phyloP scores from a whole-genome alignment of 768 basidiomycete genomes.

The Lentinula boryana region DNA sequence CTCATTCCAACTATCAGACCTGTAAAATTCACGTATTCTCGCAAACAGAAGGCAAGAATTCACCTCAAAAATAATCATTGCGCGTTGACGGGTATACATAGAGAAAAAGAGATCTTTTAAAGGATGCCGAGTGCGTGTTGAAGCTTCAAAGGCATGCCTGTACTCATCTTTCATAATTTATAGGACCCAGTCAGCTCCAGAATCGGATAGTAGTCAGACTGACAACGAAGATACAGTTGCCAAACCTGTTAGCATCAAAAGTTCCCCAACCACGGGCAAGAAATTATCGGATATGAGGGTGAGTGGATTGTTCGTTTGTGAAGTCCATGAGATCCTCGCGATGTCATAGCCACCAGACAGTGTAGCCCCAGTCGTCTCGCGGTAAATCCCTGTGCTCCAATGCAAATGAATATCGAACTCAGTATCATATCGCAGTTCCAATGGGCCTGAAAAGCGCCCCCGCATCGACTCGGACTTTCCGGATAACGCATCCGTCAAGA shows the following conservation, averaged over 20 bases:
- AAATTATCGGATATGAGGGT: slow-evolving; percentile 6
- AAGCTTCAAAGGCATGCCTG: background rate
- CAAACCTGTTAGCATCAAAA: background rate
- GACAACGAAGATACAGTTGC: background rate
- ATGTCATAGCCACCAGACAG: slow-evolving; percentile 4
- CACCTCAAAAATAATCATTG: background rate
- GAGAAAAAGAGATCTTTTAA: background rate
- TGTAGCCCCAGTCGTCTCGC: background rate
- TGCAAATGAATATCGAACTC: background rate
- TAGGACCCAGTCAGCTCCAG: background rate
- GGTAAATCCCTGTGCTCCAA: background rate
- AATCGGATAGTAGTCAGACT: background rate
- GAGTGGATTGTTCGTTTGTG: background rate
- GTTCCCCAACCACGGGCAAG: background rate
- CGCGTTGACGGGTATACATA: background rate
- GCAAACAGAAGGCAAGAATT: slow-evolving; percentile 25
- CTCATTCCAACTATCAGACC: background rate
- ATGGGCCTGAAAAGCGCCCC: slow-evolving; percentile 23
- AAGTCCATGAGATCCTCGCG: background rate
- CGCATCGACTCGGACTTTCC: slow-evolving; percentile 12
- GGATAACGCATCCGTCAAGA: slow-evolving; percentile 9
- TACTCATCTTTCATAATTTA: background rate
- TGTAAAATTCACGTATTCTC: slow-evolving; percentile 26
- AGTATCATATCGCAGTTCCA: slow-evolving; percentile 14
- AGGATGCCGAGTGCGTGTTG: background rate